Conservation (phyloP, 192 early-diverging fungal species). For the Podila epicladia region DNA sequence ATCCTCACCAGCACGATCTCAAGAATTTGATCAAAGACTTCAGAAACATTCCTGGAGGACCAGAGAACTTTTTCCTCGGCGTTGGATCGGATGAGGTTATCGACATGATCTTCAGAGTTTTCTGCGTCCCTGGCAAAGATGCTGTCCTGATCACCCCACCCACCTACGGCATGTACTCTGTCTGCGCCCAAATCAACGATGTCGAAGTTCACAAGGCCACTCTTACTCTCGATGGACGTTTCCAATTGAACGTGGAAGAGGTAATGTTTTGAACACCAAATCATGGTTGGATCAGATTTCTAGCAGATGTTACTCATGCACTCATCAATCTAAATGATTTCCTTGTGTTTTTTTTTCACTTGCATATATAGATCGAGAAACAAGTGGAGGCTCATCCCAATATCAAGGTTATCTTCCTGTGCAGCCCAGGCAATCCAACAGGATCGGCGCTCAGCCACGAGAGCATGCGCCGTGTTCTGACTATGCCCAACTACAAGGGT, state of each 20-base stretch:
- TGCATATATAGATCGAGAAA: slow-evolving; percentile 62
- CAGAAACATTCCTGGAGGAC: slow-evolving; percentile 69
- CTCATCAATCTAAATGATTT: not conserved
- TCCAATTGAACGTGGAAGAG: slow-evolving; percentile 72
- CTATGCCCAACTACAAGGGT: slow-evolving; percentile 76
- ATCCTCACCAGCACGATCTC: slow-evolving; percentile 87
- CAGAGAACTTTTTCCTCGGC: slow-evolving; percentile 89
- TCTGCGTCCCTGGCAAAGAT: slow-evolving; percentile 90
- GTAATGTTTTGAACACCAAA: slow-evolving; percentile 40
- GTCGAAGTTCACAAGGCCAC: slow-evolving; percentile 88
- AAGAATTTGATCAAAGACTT: slow-evolving; percentile 82
- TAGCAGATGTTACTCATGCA: not conserved
- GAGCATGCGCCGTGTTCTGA: slow-evolving; percentile 74
- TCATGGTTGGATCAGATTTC: too few species aligned
- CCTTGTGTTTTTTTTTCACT: not conserved
- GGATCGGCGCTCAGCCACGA: slow-evolving; percentile 80
- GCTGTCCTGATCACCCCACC: slow-evolving; percentile 95
- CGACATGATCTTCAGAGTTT: slow-evolving; percentile 89
- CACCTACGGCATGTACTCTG: slow-evolving; percentile 99
- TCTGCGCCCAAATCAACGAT: slow-evolving; percentile 95
- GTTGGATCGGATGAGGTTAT: slow-evolving; percentile 98
- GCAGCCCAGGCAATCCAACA: slow-evolving; percentile 99
- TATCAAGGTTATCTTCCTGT: slow-evolving; percentile 95
- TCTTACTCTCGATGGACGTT: slow-evolving; percentile 73
- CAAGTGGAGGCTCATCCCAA: slow-evolving; percentile 72